Conservation (phyloP, 2,329 filamentous ascomycete species). For the Nakataea oryzae region DNA sequence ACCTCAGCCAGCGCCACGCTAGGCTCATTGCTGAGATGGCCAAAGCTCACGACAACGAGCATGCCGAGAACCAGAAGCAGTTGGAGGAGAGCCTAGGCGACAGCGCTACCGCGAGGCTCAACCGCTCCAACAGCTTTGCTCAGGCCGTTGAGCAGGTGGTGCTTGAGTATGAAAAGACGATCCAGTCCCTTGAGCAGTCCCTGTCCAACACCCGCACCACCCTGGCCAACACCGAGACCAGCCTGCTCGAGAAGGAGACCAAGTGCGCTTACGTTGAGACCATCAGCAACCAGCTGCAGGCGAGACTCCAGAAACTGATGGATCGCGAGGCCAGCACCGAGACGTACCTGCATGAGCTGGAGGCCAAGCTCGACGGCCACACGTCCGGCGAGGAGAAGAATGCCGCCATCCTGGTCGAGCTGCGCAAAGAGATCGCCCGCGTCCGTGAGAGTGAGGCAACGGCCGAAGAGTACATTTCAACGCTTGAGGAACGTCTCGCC, state of each 20-base stretch:
- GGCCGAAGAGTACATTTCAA: conserved; percentile 95
- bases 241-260: conserved; percentile 82
- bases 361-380: conserved; percentile 81
- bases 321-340: conserved; percentile 90
- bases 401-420: conserved; percentile 69
- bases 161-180: conserved; percentile 96
- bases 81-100: conserved; percentile 59
- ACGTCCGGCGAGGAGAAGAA: conserved; percentile 91
- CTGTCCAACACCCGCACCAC: conserved; percentile 79
- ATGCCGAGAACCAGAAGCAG: conserved; percentile 44
- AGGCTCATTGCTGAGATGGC: conserved; percentile 90
- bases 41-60: conserved; percentile 65
- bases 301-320: conserved; percentile 82
- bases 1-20: conserved; percentile 86
- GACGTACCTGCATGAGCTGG: conserved; percentile 83
- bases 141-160: conserved; percentile 94
- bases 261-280: conserved; percentile 90
- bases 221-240: conserved; percentile 76
- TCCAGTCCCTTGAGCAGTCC: conserved; percentile 84
- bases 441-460: conserved; percentile 82
- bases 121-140: conserved; percentile 91
- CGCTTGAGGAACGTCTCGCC: conserved; percentile 85
- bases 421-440: conserved; percentile 84
- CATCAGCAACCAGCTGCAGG: conserved; percentile 79
- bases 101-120: conserved; percentile 74